Conservation (phyloP, 1,139 yeast genomes). For the Yamadazyma triangularis region DNA sequence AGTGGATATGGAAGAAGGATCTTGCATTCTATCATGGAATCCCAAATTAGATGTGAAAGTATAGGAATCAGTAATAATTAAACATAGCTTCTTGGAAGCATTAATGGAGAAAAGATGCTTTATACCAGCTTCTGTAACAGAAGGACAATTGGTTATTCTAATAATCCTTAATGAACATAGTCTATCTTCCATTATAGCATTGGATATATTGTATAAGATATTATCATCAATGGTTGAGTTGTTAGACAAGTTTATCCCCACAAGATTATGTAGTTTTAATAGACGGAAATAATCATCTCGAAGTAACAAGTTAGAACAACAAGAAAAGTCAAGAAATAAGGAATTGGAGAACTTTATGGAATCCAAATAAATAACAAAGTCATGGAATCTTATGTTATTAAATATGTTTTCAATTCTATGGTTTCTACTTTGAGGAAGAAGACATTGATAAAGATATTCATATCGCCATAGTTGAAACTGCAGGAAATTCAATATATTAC, state of each 20-base stretch:
- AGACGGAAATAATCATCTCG: constrained; percentile 23
- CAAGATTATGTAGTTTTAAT: constrained; percentile 26
- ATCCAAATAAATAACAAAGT: constrained; percentile 16
- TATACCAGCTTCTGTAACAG: constrained; percentile 18
- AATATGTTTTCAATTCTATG: constrained; percentile 35
- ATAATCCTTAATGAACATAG: constrained; percentile 21
- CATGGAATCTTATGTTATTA: constrained; percentile 20
- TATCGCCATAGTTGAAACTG: constrained; percentile 2
- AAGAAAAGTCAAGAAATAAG: constrained; percentile 10
- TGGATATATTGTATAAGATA: constrained; percentile 21
- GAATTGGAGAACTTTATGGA: constrained; percentile 5
- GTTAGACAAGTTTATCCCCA: constrained; percentile 31
- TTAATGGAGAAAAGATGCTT: constrained; percentile 13
- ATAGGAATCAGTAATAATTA: constrained; percentile 14
- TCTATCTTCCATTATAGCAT: constrained; percentile 21
- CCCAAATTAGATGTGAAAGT: too few species aligned
- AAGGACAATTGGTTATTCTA: constrained; percentile 21
- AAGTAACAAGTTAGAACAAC: constrained; percentile 6
- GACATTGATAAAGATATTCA: constrained; percentile 7
- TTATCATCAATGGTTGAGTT: constrained; percentile 26
- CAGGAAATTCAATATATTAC: too few species aligned
- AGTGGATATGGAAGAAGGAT: too few species aligned
- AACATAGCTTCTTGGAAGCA: constrained; percentile 13
- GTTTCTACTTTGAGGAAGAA: constrained; percentile 5
- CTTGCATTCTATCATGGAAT: too few species aligned